Percentiles rank a stretch among this genome's conserved stretches.
Conservation (phyloP, 768 basidiomycete species). For the Xerocomellus chrysenteron region DNA sequence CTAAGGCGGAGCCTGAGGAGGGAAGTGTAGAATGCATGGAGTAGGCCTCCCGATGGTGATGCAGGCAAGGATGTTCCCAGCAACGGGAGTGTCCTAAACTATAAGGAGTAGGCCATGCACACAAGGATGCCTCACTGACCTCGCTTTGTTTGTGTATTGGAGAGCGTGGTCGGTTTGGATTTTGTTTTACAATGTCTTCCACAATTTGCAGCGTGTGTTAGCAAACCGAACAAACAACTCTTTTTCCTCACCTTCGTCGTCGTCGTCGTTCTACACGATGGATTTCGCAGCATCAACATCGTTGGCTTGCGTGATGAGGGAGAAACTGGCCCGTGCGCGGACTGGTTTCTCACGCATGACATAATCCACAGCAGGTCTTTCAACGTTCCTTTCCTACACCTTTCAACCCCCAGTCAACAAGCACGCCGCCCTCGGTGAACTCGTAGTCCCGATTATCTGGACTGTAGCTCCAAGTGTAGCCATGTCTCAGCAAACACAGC, state of each 20-base stretch:
- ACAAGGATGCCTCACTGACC: background rate
- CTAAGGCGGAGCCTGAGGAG: background rate
- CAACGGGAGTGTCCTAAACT: background rate
- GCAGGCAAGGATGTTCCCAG: background rate
- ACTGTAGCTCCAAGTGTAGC: background rate
- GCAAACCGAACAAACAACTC: constrained; percentile 49
- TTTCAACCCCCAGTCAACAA: constrained; percentile 26
- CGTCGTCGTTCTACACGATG: constrained; percentile 30
- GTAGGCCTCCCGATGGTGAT: too few relatives aligned
- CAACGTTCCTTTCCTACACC: constrained; percentile 33
- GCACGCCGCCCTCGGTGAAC: constrained; percentile 18
- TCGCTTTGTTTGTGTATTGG: constrained; percentile 41
- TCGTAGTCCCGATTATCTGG: constrained; percentile 12
- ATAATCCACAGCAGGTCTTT: constrained; percentile 56
- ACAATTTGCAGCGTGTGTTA: constrained; percentile 72
- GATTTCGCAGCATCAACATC: constrained; percentile 13
- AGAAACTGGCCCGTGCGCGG: constrained; percentile 57
- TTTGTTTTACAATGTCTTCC: constrained; percentile 78
- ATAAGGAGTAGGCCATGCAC: background rate
- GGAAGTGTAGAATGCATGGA: background rate
- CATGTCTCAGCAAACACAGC: constrained; percentile 55
- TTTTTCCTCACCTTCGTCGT: constrained; percentile 33
- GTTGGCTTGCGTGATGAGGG: constrained; percentile 25
- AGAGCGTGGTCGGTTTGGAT: constrained; percentile 43
- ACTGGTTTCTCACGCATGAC: constrained; percentile 40